Evolutionary conservation across 306 rosid species (phyloP), one percentile per base, ranked within the genome.

Genomic region (Glycine tomentella): DNA sequence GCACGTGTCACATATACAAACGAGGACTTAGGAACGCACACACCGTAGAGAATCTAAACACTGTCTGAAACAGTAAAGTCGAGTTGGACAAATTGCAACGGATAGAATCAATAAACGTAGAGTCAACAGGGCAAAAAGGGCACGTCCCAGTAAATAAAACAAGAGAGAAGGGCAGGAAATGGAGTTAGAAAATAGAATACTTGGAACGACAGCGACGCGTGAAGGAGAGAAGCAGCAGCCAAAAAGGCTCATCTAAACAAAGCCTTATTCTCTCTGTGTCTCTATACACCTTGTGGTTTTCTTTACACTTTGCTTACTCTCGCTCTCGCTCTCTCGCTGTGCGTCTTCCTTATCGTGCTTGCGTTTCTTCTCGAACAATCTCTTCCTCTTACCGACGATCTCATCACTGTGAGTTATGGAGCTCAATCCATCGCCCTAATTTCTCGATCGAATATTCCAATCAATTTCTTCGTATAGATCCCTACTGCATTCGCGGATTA

Each of bases 321-420:
- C 59, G n/a, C n/a, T n/a, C n/a, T n/a, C n/a, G 8, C 52, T 10
- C 20, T 64, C 50, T 65, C 12, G 3, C 11, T 72, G 76, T 78
- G 86, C 90, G 77, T 81, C 67, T 74, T n/a, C n/a, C n/a, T n/a
- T n/a, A n/a, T n/a, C n/a, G n/a, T n/a, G n/a, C n/a, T n/a, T n/a
- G n/a, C n/a, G n/a, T 63, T 20, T 34, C 45, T 14, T 80, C 89
- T 80, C 90, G 76, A 86, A 76, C 90, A 90, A 85, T 87, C 94
- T 87, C 93, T 69, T 86, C 93, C 90, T 86, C 86, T 86, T 76
- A 86, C 79, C 88, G 94, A 89, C 88, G 94, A 89, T 92, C 97
- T 87, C 90, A 84, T 72, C 75, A 79, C 97, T 92, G 98, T 94
- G 80, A 86, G 98, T 83, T 72, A 42, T 77, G 1, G 13, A 84